Evolutionary conservation across 441 rosid species (phyloP).

Genomic region (Aquilaria agallochum): DNA sequence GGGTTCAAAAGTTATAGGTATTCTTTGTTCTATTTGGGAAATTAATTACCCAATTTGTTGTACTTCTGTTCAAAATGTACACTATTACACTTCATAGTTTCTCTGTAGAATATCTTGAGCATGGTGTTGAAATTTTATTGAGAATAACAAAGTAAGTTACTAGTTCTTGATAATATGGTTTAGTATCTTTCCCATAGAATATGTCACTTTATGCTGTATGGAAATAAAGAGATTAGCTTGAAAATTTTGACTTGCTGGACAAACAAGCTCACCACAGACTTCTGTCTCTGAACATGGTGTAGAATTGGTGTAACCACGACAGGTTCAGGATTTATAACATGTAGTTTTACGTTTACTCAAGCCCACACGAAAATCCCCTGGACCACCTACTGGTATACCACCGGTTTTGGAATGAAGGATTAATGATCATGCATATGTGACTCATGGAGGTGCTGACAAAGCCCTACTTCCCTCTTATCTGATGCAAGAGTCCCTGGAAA

Average conservation of each 20-base stretch:
- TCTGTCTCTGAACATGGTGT: no score
- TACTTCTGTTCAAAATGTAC: conserved; percentile 16
- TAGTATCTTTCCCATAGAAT: conserved; percentile 2
- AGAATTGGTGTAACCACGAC: no score
- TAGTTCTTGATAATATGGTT: conserved; percentile 11
- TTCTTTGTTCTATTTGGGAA: conserved; percentile 15
- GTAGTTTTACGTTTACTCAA: not conserved
- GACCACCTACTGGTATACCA: no score
- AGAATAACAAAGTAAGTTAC: conserved; percentile 14
- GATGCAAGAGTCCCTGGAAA: conserved; percentile 9
- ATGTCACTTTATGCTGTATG: no score
- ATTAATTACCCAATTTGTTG: conserved; percentile 9
- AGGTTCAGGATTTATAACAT: no score
- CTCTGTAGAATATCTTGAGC: conserved; percentile 23
- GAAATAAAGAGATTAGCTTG: no score
- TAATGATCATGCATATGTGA: no score
- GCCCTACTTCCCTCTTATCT: conserved; percentile 9
- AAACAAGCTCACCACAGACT: no score
- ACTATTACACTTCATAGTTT: conserved; percentile 14
- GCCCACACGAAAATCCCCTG: no score
- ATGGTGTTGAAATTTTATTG: conserved; percentile 23
- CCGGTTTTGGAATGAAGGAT: no score
- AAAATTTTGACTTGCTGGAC: no score
- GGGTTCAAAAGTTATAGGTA: conserved; percentile 13
- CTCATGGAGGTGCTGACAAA: no score